Evolutionary conservation across 305 asterid species (phyloP), one percentile per base, ranked within the genome.

Genomic region (Rubia tinctorum): DNA sequence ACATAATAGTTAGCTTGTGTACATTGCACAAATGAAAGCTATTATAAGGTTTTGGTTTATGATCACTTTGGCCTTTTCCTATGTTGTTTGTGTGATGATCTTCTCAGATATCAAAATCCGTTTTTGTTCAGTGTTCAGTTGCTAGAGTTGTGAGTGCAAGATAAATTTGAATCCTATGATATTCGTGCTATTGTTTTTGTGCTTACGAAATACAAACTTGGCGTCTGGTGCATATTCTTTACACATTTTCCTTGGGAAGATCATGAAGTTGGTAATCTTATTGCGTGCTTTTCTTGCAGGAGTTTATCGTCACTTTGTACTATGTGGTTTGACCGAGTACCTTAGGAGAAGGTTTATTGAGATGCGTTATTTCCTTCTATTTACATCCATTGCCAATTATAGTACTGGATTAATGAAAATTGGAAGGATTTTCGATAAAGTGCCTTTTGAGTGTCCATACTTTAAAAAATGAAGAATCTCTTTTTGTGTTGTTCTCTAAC

Each of bases 251-350:
- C 56, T 49, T 15, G 0, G 20, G n/a, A 8, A 14, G 20, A 14
- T 5, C 53, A 49, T 49, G 20, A 49, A 49, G 20, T 18, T 49
- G 56, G 15, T 20, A 49, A 49, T 5, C 6, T 14, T 49, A 2
- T 49, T 49, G 10, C 34, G 56, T 37, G n/a, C 17, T 39, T 76
- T 69, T 68, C 61, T 25, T 81, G 68, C 95, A 95, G 99, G 99
- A 15, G 80, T 86, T 10, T 98, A 95, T 72, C 93, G 97, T 20
- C 91, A 88, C 84, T 80, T 85, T 77, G 81, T 83, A 61, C 85
- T 85, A 14, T 81, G 79, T 25, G 89, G 84, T 59, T 77, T 85
- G 64, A 75, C 85, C 13, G 85, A 85, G 45, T 69, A 78, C 51
- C 77, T 85, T 7, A 53, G 76, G 30, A 82, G 86, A 86, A 92